Conservation (phyloP, 1,284 basidiomycete species). For the Anthracocystis walkeri region DNA sequence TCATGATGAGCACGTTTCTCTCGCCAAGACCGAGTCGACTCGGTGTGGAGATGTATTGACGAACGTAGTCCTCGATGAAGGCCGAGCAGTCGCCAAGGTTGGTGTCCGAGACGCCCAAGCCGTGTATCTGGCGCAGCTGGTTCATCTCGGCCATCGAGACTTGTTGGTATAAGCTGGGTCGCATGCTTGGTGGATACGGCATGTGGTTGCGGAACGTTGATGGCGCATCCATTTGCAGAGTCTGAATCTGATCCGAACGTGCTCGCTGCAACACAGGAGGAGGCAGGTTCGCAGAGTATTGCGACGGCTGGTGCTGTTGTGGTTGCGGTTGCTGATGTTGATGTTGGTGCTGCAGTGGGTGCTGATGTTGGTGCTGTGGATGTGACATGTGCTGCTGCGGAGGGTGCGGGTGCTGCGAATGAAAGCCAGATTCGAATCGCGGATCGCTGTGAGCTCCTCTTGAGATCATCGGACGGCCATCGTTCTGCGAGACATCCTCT, state of each 20-base stretch:
- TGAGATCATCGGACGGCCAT: slow-evolving; percentile 14
- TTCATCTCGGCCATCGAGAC: slow-evolving; percentile 54
- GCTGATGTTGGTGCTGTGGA: slow-evolving; percentile 18
- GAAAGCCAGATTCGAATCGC: slow-evolving; percentile 25
- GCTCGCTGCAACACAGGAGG: slow-evolving; percentile 33
- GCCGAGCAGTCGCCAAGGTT: slow-evolving; percentile 55
- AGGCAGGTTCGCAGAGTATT: slow-evolving; percentile 13
- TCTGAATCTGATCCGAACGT: slow-evolving; percentile 31
- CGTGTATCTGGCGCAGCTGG: slow-evolving; percentile 38
- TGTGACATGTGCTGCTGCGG: slow-evolving; percentile 12
- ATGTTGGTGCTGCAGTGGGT: slow-evolving; percentile 20
- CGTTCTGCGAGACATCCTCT: slow-evolving; percentile 30
- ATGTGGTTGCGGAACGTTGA: slow-evolving; percentile 34
- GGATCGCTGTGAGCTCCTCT: slow-evolving; percentile 19
- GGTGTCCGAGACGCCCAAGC: slow-evolving; percentile 33
- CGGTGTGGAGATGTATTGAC: slow-evolving; percentile 79
- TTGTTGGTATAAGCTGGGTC: slow-evolving; percentile 57
- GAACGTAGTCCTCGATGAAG: slow-evolving; percentile 59
- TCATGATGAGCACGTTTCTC: slow-evolving; percentile 93
- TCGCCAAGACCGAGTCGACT: slow-evolving; percentile 92
- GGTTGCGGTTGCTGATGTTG: slow-evolving; percentile 15
- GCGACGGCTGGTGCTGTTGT: slow-evolving; percentile 11
- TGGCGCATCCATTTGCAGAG: slow-evolving; percentile 27
- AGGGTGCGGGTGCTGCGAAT: slow-evolving; percentile 24
- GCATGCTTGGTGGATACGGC: slow-evolving; percentile 46